A percentile compares a stretch with the other conserved stretches of the same genome.
phyloP scores from a whole-genome alignment of 192 early-diverging fungal genomes.

The Thamnidium elegans region DNA sequence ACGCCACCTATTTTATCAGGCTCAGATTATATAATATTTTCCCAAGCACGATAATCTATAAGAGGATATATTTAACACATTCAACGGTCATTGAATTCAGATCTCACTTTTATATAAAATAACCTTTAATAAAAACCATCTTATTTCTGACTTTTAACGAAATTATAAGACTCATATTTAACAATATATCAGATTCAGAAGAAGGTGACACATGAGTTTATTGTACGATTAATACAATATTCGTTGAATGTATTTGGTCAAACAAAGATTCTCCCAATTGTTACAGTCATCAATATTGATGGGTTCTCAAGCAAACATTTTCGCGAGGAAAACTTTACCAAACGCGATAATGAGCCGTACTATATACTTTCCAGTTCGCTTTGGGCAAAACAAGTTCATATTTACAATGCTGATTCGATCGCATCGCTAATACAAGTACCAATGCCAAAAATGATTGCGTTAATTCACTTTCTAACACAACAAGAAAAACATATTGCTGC shows the following conservation, averaged over 20 bases:
- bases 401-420: background rate
- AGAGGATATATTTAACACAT: no score
- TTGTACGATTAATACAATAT: background rate
- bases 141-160: no score
- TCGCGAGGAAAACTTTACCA: background rate
- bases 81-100: no score
- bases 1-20: no score
- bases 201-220: background rate
- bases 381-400: background rate
- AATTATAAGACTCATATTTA: no score
- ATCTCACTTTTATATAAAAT: no score
- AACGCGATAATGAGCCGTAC: constrained; percentile 3
- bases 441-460: constrained; percentile 6
- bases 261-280: background rate
- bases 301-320: constrained; percentile 1
- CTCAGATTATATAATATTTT: no score
- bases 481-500: background rate
- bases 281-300: constrained; percentile 1
- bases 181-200: no score
- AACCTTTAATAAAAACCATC: no score
- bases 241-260: constrained; percentile 1
- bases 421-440: background rate
- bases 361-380: background rate
- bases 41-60: no score
- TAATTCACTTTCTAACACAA: background rate